These are phyloP conservation scores for Neofusicoccum laricinum DNA, from an alignment of 2,329 filamentous ascomycete genomes.

Conservation along the genomic window DNA sequence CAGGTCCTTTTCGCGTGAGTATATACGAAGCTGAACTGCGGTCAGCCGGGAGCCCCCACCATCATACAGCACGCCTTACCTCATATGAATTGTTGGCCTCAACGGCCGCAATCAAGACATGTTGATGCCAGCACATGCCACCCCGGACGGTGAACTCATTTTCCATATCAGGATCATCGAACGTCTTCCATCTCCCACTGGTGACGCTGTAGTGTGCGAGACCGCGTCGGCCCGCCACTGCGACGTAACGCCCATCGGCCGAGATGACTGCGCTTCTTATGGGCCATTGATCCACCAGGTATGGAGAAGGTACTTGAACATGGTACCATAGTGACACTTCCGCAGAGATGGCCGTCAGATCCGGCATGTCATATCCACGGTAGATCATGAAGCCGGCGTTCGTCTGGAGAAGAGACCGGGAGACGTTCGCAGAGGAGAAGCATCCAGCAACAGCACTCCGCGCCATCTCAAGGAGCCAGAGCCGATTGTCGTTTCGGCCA, in stretches of 20 bases:
- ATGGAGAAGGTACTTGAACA: constrained; percentile 76
- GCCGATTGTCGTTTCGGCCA: constrained; percentile 66
- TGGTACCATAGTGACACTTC: constrained; percentile 96
- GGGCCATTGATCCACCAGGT: constrained; percentile 90
- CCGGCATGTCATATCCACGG: constrained; percentile 84
- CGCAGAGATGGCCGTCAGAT: constrained; percentile 85
- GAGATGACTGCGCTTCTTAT: constrained; percentile 85
- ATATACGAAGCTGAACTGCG: constrained; percentile 68
- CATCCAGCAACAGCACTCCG: constrained; percentile 90
- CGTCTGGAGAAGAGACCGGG: constrained; percentile 83
- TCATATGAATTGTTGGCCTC: constrained; percentile 80
- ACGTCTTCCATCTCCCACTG: constrained; percentile 94
- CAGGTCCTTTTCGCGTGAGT: constrained; percentile 79
- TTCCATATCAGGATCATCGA: constrained; percentile 75
- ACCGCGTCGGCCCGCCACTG: constrained; percentile 89
- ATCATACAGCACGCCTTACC: constrained; percentile 35
- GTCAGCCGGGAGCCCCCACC: background rate
- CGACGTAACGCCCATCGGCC: constrained; percentile 87
- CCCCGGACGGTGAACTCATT: constrained; percentile 90
- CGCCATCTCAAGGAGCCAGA: constrained; percentile 90
- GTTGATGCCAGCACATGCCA: constrained; percentile 98
- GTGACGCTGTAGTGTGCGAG: constrained; percentile 94
- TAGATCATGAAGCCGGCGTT: constrained; percentile 88
- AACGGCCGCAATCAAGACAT: constrained; percentile 90
- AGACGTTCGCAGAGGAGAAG: constrained; percentile 87